phyloP scores from a whole-genome alignment of 495 filamentous ascomycete genomes.

The Gamarada debralockiae region DNA sequence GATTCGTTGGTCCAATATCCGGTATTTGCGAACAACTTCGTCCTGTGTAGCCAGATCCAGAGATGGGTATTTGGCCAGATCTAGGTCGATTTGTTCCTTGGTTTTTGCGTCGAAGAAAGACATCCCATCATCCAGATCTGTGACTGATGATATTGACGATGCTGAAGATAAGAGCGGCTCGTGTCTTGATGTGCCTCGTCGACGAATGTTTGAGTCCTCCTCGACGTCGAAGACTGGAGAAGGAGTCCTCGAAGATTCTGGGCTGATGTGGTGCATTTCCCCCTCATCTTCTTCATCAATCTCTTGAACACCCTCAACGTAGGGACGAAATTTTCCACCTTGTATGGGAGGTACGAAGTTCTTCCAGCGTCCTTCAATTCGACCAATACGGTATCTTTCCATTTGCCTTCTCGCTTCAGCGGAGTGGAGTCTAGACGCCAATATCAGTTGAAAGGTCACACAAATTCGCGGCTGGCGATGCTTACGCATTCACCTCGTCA shows the following conservation, averaged over 20 bases:
- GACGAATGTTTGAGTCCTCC: slow-evolving; percentile 30
- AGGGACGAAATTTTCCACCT: slow-evolving; percentile 74
- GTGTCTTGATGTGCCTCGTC: slow-evolving; percentile 13
- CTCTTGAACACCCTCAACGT: slow-evolving; percentile 35
- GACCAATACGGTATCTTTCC: slow-evolving; percentile 79
- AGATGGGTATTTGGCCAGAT: slow-evolving; percentile 78
- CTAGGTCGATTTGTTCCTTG: slow-evolving; percentile 67
- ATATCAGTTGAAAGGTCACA: not conserved
- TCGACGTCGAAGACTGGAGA: slow-evolving; percentile 64
- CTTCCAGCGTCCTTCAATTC: slow-evolving; percentile 74
- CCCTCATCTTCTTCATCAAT: slow-evolving; percentile 30
- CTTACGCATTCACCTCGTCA: slow-evolving; percentile 89
- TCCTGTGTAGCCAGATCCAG: slow-evolving; percentile 73
- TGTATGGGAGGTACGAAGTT: slow-evolving; percentile 94
- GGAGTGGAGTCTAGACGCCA: slow-evolving; percentile 72
- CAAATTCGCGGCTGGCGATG: not conserved
- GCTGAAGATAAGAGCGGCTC: slow-evolving; percentile 23
- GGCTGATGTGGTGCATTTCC: slow-evolving; percentile 39
- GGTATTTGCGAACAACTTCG: slow-evolving; percentile 76
- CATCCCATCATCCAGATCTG: slow-evolving; percentile 43
- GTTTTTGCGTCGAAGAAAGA: slow-evolving; percentile 74
- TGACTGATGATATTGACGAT: slow-evolving; percentile 37
- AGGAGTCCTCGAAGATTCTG: slow-evolving; percentile 44
- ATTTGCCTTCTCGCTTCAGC: slow-evolving; percentile 71
- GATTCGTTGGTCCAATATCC: slow-evolving; percentile 65